These are phyloP conservation scores for Marasmius oreades DNA, from an alignment of 1,284 basidiomycete genomes.

Conservation along the genomic window DNA sequence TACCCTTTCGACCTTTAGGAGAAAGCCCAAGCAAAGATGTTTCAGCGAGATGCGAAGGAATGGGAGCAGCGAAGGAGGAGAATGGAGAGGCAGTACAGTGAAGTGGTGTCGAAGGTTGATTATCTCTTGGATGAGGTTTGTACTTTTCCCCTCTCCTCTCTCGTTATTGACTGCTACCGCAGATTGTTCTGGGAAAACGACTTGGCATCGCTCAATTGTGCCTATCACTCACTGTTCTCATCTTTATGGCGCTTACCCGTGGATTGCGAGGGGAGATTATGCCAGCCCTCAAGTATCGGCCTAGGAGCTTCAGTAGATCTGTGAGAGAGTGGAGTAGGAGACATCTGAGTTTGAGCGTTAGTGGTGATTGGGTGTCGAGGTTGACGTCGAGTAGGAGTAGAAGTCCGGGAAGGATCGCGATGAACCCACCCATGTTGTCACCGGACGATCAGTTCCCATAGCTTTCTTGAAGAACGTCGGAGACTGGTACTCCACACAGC, in stretches of 20 bases:
- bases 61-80: conserved; percentile 68
- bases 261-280: conserved; percentile 59
- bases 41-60: conserved; percentile 63
- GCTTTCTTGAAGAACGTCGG: background rate
- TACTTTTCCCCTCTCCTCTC: conserved; percentile 4
- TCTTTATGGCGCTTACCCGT: conserved; percentile 83
- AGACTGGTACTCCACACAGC: too few relatives aligned
- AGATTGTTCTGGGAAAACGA: conserved; percentile 82
- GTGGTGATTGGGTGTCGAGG: conserved; percentile 46
- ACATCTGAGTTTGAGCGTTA: conserved; percentile 53
- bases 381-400: conserved; percentile 33
- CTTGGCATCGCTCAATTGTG: conserved; percentile 81
- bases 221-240: conserved; percentile 71
- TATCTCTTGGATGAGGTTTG: conserved; percentile 72
- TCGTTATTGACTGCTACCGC: conserved; percentile 6
- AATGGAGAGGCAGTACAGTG: conserved; percentile 66
- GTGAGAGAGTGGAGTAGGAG: conserved; percentile 52
- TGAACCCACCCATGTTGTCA: background rate
- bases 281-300: conserved; percentile 21
- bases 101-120: conserved; percentile 64
- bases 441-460: background rate
- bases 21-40: conserved; percentile 62
- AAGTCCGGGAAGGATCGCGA: background rate
- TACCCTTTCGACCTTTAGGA: conserved; percentile 39
- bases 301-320: conserved; percentile 26